Conservation (phyloP, 306 rosid genomes). For the Prunus salicina region DNA sequence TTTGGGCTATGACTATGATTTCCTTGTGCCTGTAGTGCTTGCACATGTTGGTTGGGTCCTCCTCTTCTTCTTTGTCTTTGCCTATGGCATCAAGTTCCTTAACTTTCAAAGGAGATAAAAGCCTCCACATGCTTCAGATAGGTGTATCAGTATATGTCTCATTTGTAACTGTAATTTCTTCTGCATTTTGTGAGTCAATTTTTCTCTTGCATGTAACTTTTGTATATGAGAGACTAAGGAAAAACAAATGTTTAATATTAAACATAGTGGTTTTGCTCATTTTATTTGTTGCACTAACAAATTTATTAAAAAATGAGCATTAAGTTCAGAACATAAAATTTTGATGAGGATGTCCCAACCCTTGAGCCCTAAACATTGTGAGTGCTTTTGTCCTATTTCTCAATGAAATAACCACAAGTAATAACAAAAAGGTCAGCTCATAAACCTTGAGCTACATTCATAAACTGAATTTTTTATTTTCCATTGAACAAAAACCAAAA, state of each 20-base stretch:
- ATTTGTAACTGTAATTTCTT: neutral
- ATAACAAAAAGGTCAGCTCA: neutral
- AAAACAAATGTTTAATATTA: neutral
- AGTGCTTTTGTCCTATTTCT: too few relatives aligned
- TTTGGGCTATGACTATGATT: slow-evolving; percentile 31
- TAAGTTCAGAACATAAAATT: too few relatives aligned
- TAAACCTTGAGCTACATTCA: neutral
- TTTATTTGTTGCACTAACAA: neutral
- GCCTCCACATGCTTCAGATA: neutral
- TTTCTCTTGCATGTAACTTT: neutral
- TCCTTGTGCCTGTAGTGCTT: slow-evolving; percentile 27
- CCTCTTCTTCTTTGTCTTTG: slow-evolving; percentile 32
- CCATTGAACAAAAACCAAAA: neutral
- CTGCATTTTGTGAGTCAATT: neutral
- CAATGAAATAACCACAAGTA: neutral
- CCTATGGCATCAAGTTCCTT: slow-evolving; percentile 35
- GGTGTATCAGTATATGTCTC: neutral
- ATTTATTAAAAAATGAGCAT: too few relatives aligned
- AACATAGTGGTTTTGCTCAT: neutral
- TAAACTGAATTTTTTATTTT: neutral
- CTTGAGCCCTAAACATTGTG: too few relatives aligned
- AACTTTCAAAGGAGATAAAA: slow-evolving; percentile 31
- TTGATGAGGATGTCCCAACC: too few relatives aligned
- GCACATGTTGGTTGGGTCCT: slow-evolving; percentile 36
- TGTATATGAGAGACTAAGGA: neutral